Conservation (phyloP, 129 eudicot species). For the Saussurea involucrata region DNA sequence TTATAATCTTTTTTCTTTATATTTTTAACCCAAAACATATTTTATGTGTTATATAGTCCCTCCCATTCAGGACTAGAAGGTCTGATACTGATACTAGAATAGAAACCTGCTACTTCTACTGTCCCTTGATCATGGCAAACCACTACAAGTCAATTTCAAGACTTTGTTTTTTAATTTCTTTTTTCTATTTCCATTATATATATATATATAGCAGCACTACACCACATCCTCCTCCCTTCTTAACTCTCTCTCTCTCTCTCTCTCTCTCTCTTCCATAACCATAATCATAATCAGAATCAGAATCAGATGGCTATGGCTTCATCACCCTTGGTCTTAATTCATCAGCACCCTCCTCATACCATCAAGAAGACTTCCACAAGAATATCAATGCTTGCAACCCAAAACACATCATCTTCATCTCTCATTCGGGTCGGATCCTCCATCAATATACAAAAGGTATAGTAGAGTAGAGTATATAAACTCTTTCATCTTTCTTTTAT, state of each 20-base stretch:
- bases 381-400: slow-evolving; percentile 32
- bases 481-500: background rate
- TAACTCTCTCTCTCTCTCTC: slow-evolving; percentile 1
- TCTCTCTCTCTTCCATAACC: background rate
- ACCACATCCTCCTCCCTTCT: slow-evolving; percentile 22
- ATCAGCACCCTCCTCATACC: slow-evolving; percentile 15
- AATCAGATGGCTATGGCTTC: slow-evolving; percentile 27
- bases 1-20: background rate
- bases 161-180: background rate
- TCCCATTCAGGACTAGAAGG: background rate
- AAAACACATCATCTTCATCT: slow-evolving; percentile 30
- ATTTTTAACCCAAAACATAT: background rate
- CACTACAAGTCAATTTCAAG: background rate
- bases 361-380: slow-evolving; percentile 30
- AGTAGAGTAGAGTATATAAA: too few relatives aligned
- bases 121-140: background rate
- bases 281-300: background rate
- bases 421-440: slow-evolving; percentile 42
- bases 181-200: background rate
- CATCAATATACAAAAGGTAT: slow-evolving; percentile 42
- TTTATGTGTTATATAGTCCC: background rate
- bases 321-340: slow-evolving; percentile 21
- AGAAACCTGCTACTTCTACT: slow-evolving; percentile 7
- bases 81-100: background rate
- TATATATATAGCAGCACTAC: slow-evolving; percentile 10